Base-by-base conservation (phyloP, 1,284 basidiomycete genomes). In the Austroboletus novae-zelandiae region DNA sequence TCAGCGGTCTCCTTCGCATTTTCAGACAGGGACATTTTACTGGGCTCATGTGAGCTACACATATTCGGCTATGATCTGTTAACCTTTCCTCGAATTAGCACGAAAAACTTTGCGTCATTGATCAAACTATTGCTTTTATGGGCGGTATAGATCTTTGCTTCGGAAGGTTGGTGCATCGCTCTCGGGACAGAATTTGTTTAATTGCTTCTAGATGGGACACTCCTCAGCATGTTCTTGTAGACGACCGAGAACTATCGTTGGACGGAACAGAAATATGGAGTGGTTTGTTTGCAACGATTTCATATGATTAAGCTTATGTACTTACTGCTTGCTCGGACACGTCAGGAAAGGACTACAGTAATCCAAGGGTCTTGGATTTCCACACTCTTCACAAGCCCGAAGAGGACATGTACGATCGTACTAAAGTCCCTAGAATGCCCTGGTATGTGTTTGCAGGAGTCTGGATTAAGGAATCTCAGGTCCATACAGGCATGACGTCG, bases 61-160 rank as follows among this genome's bases (percentile, higher is more conserved):
- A 17, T 43, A 9, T 5, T 34, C 32, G 40, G 37, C 15, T 48
- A 17, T 9, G 7, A 9, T n/a, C 9, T 11, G 9, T 7, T 9
- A 15, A 56, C 1, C 6, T 4, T 40, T 29, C n/a, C 17, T 32
- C 30, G 5, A 41, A 14, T 46, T 66, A 95, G 86, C 97, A 99
- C 71, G 97, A 99, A 74, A 99, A 99, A 70, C 69, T 99, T 53
- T 98, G 96, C 67, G 93, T 98, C 14, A 92, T 99, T 55, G 97
- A 99, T 68, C 92, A 98, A 69, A 87, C 92, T 1, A 96, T 98
- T 57, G 96, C 92, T 0, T 99, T 99, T 71, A 97, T 95, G 91
- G 97, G 97, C 29, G 97, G 97, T 1, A 72, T 99, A 34, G 97
- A 99, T 71, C 78, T 96, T 41, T 98, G 90, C 61, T 94, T 92